Evolutionary conservation across 1,284 basidiomycete genomes (phyloP), one percentile per base, ranked within the genome.

Genomic region (Coriolopsis trogii): DNA sequence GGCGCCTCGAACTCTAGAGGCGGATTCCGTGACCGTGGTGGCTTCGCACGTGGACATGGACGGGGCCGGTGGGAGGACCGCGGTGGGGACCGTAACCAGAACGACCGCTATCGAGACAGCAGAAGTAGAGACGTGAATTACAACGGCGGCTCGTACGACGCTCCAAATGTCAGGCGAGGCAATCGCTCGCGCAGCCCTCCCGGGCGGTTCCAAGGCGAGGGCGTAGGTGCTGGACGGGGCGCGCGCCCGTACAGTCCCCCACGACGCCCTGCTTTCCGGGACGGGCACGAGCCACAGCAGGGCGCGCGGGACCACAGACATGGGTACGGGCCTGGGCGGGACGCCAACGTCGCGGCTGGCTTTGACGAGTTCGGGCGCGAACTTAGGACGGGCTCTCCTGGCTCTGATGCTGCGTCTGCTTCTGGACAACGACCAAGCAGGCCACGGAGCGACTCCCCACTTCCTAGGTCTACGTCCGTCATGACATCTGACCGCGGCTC

Each of bases 321-420:
- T 28, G 21, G 21, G 21, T 50, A 50, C 23, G 41, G 39, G 5
- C 30, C 37, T 12, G 33, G 24, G 6, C 26, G 20, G 6, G 50
- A 51, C 18, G 50, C 45, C 36, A 40, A 41, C 24, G 21, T 24
- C 2, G 41, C 28, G 8, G 21, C 34, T 6, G 51, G 51, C 34
- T 52, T 52, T n/a, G 88, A 91, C 76, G 89, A 91, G 68, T 91
- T 91, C 68, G 89, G 89, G 60, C 80, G 89, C 63, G 89, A 91
- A 67, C 78, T 89, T 63, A 78, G 89, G 63, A 71, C 77, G 53
- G 64, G 71, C 26, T 69, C 72, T 45, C 58, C 37, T 6, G 38
- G 63, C 59, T 42, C 54, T 26, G 58, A 49, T 13, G 24, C 57
- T 12, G 59, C 51, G 50, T 49, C 59, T 52, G 48, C 41, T 6